phyloP scores from a whole-genome alignment of 108 stramenopile genomes.

The Pseudonitzschia delicatissima region DNA sequence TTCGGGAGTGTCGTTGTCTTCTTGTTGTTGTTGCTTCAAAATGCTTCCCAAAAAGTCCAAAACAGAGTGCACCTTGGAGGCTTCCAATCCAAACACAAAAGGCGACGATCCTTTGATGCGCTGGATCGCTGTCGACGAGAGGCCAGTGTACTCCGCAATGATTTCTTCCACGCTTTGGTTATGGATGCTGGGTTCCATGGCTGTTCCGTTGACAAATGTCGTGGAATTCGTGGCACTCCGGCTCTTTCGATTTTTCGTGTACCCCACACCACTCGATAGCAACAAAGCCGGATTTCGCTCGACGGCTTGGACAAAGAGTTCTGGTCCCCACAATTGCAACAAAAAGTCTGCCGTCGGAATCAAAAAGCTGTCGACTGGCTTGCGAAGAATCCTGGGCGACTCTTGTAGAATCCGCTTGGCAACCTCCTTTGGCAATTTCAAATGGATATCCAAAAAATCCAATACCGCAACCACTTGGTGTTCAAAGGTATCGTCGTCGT shows the following conservation, averaged over 20 bases:
- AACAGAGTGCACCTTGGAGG: slow-evolving; percentile 39
- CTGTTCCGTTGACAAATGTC: neutral
- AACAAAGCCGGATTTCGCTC: slow-evolving; percentile 67
- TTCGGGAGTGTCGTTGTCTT: neutral
- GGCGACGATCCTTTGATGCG: slow-evolving; percentile 54
- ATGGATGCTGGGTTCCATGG: neutral
- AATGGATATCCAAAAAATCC: slow-evolving; percentile 46
- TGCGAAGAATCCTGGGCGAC: slow-evolving; percentile 68
- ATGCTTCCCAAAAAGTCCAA: slow-evolving; percentile 36
- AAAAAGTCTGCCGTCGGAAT: slow-evolving; percentile 74
- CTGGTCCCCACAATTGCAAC: slow-evolving; percentile 51
- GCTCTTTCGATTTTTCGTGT: slow-evolving; percentile 21
- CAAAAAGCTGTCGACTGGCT: slow-evolving; percentile 47
- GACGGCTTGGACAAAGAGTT: slow-evolving; percentile 60
- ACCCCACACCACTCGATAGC: slow-evolving; percentile 62
- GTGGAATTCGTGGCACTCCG: neutral
- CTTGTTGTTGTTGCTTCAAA: slow-evolving; percentile 14
- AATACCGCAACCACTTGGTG: slow-evolving; percentile 48
- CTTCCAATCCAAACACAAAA: slow-evolving; percentile 54
- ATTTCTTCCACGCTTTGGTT: slow-evolving; percentile 38
- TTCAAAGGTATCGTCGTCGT: neutral
- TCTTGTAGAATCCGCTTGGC: slow-evolving; percentile 48
- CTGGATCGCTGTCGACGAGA: slow-evolving; percentile 29
- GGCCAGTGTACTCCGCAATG: slow-evolving; percentile 32
- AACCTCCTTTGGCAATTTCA: slow-evolving; percentile 23